These are phyloP conservation scores for Aechmea fasciata DNA, from an alignment of 176 grass and related monocot genomes.

Conservation along the genomic window DNA sequence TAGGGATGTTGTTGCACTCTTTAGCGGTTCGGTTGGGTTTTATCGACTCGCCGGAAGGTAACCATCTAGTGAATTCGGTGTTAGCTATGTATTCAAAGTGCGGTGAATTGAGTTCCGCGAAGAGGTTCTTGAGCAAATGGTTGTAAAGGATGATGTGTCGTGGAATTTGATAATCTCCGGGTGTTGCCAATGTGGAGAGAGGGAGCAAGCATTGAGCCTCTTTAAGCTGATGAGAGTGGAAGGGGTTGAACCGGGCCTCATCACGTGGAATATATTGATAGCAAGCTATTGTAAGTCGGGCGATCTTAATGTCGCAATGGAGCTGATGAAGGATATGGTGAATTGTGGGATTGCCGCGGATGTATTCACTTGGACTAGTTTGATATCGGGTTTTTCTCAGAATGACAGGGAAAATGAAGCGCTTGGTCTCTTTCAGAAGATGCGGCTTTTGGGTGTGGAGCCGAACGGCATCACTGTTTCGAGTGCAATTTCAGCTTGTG, in stretches of 20 bases:
- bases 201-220: conserved; percentile 36
- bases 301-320: conserved; percentile 40
- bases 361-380: conserved; percentile 71
- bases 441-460: conserved; percentile 46
- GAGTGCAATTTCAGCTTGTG: conserved; percentile 49
- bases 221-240: conserved; percentile 34
- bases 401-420: conserved; percentile 38
- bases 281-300: conserved; percentile 44
- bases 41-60: conserved; percentile 20
- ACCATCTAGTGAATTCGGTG: conserved; percentile 41
- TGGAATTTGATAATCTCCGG: conserved; percentile 69
- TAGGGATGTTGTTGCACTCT: conserved; percentile 35
- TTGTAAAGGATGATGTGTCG: conserved; percentile 32
- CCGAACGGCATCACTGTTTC: conserved; percentile 58
- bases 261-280: conserved; percentile 65
- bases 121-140: conserved; percentile 40
- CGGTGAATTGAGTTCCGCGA: conserved; percentile 29
- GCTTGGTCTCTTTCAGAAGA: conserved; percentile 39
- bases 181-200: conserved; percentile 29
- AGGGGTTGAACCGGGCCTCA: conserved; percentile 32
- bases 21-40: conserved; percentile 37
- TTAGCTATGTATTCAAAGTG: conserved; percentile 58
- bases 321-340: conserved; percentile 53
- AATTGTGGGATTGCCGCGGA: conserved; percentile 35
- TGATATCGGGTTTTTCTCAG: conserved; percentile 57